phyloP scores from a whole-genome alignment of 106 monocot genomes.

The Dioscorea zingiberensis region DNA sequence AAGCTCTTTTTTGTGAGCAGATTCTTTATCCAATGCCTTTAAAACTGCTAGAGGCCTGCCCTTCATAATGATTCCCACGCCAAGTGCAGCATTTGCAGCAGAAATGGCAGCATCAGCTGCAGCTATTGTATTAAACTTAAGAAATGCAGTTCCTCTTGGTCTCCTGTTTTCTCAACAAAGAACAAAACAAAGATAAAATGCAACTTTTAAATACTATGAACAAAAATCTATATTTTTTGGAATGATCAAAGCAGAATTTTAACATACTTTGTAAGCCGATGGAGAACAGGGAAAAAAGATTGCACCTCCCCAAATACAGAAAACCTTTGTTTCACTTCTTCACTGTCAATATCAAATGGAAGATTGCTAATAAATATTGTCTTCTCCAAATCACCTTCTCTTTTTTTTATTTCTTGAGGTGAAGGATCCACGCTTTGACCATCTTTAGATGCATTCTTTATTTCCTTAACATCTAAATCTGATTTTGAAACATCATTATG shows the following conservation, averaged over 20 bases:
- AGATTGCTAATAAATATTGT: constrained; percentile 92
- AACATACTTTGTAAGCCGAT: constrained; percentile 83
- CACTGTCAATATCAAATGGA: constrained; percentile 78
- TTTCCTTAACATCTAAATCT: constrained; percentile 14
- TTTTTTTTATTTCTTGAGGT: constrained; percentile 13
- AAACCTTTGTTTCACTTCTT: constrained; percentile 82
- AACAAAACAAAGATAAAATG: not conserved
- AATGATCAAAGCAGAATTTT: not conserved
- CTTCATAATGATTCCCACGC: constrained; percentile 71
- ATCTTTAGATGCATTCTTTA: constrained; percentile 10
- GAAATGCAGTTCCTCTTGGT: constrained; percentile 85
- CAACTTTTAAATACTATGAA: not conserved
- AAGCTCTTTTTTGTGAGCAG: constrained; percentile 63
- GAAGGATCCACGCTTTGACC: constrained; percentile 10
- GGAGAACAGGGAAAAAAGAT: constrained; percentile 69
- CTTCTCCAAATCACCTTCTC: constrained; percentile 48
- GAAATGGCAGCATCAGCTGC: constrained; percentile 66
- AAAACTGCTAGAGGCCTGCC: constrained; percentile 68
- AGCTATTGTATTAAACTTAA: constrained; percentile 49
- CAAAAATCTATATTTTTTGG: not conserved
- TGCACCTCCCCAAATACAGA: constrained; percentile 79
- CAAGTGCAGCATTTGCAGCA: constrained; percentile 72
- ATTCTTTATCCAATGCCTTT: constrained; percentile 77
- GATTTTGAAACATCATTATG: constrained; percentile 15
- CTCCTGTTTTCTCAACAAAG: constrained; percentile 33